A percentile compares a stretch with the other conserved stretches of the same genome.
phyloP scores from a whole-genome alignment of 306 rosid species.

The Cicer judaicum region DNA sequence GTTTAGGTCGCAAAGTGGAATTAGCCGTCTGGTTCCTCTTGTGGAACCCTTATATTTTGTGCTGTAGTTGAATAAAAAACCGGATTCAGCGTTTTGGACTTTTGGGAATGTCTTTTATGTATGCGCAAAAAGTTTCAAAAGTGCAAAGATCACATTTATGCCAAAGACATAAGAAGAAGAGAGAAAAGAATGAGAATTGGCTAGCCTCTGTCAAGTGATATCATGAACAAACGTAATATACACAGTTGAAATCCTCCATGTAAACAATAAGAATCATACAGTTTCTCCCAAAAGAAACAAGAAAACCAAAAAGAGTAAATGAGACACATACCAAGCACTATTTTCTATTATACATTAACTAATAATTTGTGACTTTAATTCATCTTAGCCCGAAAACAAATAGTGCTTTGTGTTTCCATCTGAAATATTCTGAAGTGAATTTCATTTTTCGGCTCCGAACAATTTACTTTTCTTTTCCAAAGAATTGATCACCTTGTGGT shows the following conservation, averaged over 20 bases:
- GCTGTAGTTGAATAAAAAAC: not conserved
- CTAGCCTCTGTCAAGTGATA: not conserved
- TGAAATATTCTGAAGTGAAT: conserved; percentile 15
- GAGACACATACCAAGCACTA: conserved; percentile 3
- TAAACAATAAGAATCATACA: not conserved
- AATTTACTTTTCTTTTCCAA: not conserved
- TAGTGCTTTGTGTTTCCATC: not conserved
- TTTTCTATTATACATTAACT: conserved; percentile 36
- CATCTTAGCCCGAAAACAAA: not conserved
- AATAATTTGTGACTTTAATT: not conserved
- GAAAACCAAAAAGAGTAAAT: not conserved
- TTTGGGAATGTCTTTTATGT: conserved; percentile 5
- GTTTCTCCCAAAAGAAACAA: not conserved
- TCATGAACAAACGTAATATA: conserved; percentile 31
- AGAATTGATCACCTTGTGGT: not conserved
- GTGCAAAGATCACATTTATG: not conserved
- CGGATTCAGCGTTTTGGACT: not conserved
- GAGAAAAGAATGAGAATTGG: not conserved
- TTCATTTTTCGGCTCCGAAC: conserved; percentile 7
- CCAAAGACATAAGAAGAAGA: not conserved
- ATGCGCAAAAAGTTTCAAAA: not conserved
- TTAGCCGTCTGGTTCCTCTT: not conserved
- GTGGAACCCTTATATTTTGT: conserved; percentile 2
- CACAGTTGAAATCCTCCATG: not conserved
- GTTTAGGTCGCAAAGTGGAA: not conserved